Base-by-base conservation (phyloP, 2,329 filamentous ascomycete genomes). In the Nigrospora osmanthi region DNA sequence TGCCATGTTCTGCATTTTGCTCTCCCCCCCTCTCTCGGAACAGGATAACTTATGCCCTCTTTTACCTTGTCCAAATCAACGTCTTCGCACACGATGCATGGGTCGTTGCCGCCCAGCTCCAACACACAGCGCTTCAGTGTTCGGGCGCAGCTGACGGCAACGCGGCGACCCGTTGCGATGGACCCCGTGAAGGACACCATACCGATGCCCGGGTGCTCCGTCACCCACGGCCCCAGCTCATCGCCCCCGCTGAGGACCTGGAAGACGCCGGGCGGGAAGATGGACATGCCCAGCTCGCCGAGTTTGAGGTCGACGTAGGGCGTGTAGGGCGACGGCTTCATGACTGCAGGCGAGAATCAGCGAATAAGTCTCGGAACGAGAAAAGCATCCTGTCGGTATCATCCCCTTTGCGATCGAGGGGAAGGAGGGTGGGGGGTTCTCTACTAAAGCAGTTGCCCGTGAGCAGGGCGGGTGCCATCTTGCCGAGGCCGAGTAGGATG, bases 181-280 rank as follows among this genome's bases (percentile, higher is more conserved):
- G 71, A 75, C 14, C 75, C 75, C 10, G 75, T 78, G 63, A 79
- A 85, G 51, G 68, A 72, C 56, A 85, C 75, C 67, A 81, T 84
- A 46, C 73, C 69, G 45, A 83, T 72, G 16, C 69, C 75, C 0
- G 77, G 76, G 53, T 84, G 80, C n/a, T 57, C 59, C 0, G 77
- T 81, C 42, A 84, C 58, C 69, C 69, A 70, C 1, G 75, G 76
- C 4, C 81, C 81, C 6, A 85, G 71, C 36, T 69, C 65, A 51
- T 83, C 79, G 42, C 77, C 77, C 7, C 80, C 81, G 42, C 75
- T 75, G 2, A 85, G 60, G 0, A 68, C 74, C 54, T 83, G 79
- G 2, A 84, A 57, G n/a, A 85, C 76, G 35, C 81, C 81, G 1
- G 76, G 72, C 2, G 78, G 78, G 60, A 83, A 78, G 61, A 81